Base-by-base conservation (phyloP, 2,329 filamentous ascomycete species). In the Fusarium pseudocircinatum region DNA sequence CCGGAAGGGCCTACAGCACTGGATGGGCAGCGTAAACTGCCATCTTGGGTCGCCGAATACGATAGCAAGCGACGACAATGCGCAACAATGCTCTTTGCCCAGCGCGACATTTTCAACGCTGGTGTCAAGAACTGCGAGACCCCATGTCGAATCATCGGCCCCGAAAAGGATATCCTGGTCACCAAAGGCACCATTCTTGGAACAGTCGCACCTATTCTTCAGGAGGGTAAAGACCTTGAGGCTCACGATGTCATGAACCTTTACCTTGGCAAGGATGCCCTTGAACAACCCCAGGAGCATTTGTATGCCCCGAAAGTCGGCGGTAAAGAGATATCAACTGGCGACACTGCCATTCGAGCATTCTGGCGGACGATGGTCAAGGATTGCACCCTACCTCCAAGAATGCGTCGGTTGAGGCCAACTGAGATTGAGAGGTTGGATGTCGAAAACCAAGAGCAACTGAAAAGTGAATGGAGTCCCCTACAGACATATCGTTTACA, bases 41-140 rank as follows among this genome's bases (percentile, higher is more conserved):
- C 58, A 11, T 73, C 70, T n/a, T 73, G 70, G 70, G 43, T 49
- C 1, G 40, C 58, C 3, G 57, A 67, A n/a, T 70, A 70, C 11
- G 36, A 64, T 16, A 26, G 28, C 2, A 54, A 37, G 13, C 34
- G 34, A 2, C 7, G 4, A 2, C 10, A 50, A 2, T 47, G 39
- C 4, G 37, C 37, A 2, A n/a, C 67, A 4, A 22, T 73, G 3
- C 37, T 73, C 1, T 73, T 73, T 7, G 70, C 70, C 4, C 70
- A 70, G 7, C 70, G 70, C 0, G 30, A 16, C 1, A 73, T 70
- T 2, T 67, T 73, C 24, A 60, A 60, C 4, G 66, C 61, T 2
- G 60, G 66, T 1, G 1, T 20, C 8, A 63, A 36, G 13, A 1
- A 8, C 6, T 67, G 32, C 6, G n/a, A 67, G 1, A 36, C 44